Base-by-base conservation (phyloP, 495 filamentous ascomycete species). In the Annulohypoxylon nitens region DNA sequence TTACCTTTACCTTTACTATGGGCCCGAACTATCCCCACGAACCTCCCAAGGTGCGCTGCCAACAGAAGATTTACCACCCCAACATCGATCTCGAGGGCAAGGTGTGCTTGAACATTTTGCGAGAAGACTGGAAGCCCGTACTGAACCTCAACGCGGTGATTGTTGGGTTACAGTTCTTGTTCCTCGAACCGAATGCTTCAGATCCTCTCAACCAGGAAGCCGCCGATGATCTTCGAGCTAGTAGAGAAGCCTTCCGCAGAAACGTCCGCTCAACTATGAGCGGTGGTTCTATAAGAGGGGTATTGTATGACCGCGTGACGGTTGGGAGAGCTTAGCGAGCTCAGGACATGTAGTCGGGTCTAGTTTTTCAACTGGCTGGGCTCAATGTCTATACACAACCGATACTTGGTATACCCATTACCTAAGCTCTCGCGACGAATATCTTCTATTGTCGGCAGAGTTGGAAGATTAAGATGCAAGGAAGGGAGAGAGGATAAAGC, bases 151-250 rank as follows among this genome's bases (percentile, higher is more conserved):
- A 98, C 81, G 95, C 96, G 11, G 94, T 98, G 30, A 95, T 99
- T 76, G 94, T 99, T 20, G 96, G 96, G 25, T 83, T 99, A 80
- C 96, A 98, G 91, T 98, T 97, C 81, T 86, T 99, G 45, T 99
- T 98, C 85, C 91, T 99, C 33, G 96, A 99, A 80, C 96, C 96
- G 9, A 99, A 99, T 78, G 93, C 96, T 6, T 92, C 90, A 36
- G 96, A 99, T 79, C 96, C 96, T n/a, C 84, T 99, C 30, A 99
- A 99, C 80, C 97, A 99, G 84, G 95, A 98, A 73, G 96, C 96
- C 2, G 97, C 96, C 0, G 93, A 97, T 51, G 97, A 98, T 80
- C 87, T 99, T 71, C 88, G 95, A 70, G 82, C 83, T 26, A 97
- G 93, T 75, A 83, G 93, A 16, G 96, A 98, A 16, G 87, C 83